Conservation (phyloP, 2,329 filamentous ascomycete genomes). For the Septoria petroselini region DNA sequence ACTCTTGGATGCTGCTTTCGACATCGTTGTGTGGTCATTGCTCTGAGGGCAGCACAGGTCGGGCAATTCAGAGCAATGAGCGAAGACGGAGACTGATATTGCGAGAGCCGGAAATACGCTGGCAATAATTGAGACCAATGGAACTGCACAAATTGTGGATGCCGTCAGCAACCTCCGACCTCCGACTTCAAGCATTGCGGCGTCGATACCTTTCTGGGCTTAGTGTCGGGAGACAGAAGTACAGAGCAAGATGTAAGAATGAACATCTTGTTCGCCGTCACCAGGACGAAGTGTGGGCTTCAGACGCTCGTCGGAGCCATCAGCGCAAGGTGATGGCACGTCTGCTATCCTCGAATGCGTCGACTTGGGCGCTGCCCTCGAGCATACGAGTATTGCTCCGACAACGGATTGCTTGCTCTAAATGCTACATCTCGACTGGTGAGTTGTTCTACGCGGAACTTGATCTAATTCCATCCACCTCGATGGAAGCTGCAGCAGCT, state of each 20-base stretch:
- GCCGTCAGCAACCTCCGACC: no score
- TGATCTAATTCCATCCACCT: no score
- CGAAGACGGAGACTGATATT: background rate
- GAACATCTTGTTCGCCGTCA: background rate
- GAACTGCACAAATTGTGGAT: no score
- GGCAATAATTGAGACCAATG: background rate
- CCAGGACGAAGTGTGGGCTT: background rate
- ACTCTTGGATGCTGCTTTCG: slow-evolving; percentile 43
- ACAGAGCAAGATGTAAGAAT: background rate
- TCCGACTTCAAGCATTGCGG: no score
- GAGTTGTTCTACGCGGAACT: slow-evolving; percentile 19
- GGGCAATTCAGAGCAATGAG: background rate
- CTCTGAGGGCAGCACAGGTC: slow-evolving; percentile 19
- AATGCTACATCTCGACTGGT: slow-evolving; percentile 26
- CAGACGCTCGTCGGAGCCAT: background rate
- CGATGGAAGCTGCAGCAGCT: no score
- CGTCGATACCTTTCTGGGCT: background rate
- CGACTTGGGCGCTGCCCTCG: slow-evolving; percentile 24
- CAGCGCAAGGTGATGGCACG: slow-evolving; percentile 17
- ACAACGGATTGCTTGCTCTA: slow-evolving; percentile 16
- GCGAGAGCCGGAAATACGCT: background rate
- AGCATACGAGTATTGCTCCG: slow-evolving; percentile 26
- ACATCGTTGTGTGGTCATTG: slow-evolving; percentile 41
- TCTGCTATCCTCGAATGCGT: slow-evolving; percentile 16
- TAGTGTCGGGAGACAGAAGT: background rate